Evolutionary conservation across 208 protist species (phyloP).

Genomic region (Histomonas meleagridis): DNA sequence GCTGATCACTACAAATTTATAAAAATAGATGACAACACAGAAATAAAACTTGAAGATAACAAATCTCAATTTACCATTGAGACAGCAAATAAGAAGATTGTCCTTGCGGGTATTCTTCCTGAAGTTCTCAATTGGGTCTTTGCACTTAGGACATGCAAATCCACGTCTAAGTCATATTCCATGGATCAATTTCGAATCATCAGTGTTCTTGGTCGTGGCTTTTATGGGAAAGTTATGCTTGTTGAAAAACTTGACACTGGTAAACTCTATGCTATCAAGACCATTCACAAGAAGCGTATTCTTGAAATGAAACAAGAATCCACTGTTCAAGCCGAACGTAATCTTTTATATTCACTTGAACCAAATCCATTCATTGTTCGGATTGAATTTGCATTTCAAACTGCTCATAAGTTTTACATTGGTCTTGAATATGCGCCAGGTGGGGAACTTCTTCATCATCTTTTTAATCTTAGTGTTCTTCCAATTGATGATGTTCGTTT

Average conservation of each 20-base stretch:
- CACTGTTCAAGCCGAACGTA: slow-evolving; percentile 6
- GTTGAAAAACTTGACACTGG: background rate
- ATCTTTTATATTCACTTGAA: background rate
- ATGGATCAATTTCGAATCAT: slow-evolving; percentile 8
- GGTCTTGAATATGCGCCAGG: slow-evolving; percentile 17
- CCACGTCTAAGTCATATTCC: background rate
- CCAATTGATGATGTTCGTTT: background rate
- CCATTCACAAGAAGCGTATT: background rate
- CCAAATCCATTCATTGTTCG: background rate
- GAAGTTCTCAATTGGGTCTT: background rate
- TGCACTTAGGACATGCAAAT: background rate
- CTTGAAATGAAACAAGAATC: background rate
- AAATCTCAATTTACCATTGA: slow-evolving; percentile 30
- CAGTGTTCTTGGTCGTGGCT: background rate
- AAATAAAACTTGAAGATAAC: background rate
- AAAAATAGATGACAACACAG: background rate
- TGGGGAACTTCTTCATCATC: background rate
- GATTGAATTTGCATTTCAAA: background rate
- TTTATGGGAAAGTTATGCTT: slow-evolving; percentile 34
- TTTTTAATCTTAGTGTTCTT: background rate
- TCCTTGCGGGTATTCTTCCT: background rate
- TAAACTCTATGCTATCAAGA: background rate
- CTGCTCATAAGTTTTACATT: background rate
- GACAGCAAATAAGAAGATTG: background rate
- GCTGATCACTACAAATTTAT: background rate